phyloP scores from a whole-genome alignment of 176 grass and related monocot species.

The Lolium rigidum region DNA sequence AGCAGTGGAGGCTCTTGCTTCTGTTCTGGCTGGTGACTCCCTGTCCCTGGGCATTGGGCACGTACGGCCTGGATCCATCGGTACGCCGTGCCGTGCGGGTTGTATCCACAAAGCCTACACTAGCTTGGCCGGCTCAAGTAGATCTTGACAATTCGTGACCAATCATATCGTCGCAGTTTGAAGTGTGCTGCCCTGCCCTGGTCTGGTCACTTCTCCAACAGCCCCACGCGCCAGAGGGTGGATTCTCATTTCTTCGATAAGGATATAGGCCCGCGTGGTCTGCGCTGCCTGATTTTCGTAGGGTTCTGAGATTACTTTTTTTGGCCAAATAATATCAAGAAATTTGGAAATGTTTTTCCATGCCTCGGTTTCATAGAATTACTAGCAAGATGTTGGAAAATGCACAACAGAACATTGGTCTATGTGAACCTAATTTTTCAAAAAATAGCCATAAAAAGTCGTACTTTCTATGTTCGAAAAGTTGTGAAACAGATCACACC shows the following conservation, averaged over 20 bases:
- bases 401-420: too few relatives aligned
- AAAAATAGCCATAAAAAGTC: too few relatives aligned
- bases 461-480: too few relatives aligned
- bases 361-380: too few relatives aligned
- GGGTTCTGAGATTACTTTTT: too few relatives aligned
- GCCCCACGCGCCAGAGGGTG: background rate
- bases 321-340: too few relatives aligned
- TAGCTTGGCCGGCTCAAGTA: conserved; percentile 40
- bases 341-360: too few relatives aligned
- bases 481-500: too few relatives aligned
- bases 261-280: too few relatives aligned
- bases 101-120: conserved; percentile 12
- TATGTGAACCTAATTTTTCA: too few relatives aligned
- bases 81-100: background rate
- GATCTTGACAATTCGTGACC: conserved; percentile 53
- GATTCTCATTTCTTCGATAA: background rate
- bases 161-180: background rate
- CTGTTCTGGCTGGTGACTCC: background rate
- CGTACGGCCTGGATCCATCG: background rate
- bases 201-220: background rate
- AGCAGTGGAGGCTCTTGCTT: background rate
- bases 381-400: too few relatives aligned
- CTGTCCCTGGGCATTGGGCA: background rate
- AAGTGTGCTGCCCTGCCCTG: background rate
- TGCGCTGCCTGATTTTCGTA: too few relatives aligned